These are phyloP conservation scores for Drosera capensis DNA, from an alignment of 148 eudicot species.

Conservation along the genomic window DNA sequence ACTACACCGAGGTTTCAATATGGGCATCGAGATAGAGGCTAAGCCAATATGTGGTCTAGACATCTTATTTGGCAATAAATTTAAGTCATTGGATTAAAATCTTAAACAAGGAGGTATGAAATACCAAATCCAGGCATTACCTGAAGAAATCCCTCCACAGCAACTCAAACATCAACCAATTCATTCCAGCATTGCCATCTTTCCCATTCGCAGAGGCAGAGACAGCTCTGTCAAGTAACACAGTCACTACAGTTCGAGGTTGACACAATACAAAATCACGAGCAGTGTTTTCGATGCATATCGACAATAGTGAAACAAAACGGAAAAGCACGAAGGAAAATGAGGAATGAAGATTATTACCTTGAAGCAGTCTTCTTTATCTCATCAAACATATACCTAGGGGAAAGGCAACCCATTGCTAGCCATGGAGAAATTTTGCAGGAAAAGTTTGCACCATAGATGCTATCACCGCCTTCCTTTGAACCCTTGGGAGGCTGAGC, in stretches of 20 bases:
- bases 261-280: background rate
- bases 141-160: constrained; percentile 99
- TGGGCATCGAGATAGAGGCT: too few relatives aligned
- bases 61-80: too few relatives aligned
- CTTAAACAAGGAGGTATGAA: background rate
- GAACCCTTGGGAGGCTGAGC: constrained; percentile 61
- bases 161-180: constrained; percentile 92
- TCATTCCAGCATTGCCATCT: constrained; percentile 66
- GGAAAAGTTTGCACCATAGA: constrained; percentile 89
- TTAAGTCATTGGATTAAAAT: background rate
- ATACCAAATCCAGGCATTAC: constrained; percentile 13
- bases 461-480: constrained; percentile 58
- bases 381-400: constrained; percentile 88
- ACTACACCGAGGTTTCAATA: too few relatives aligned
- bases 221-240: constrained; percentile 40
- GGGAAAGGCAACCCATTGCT: constrained; percentile 91
- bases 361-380: constrained; percentile 70
- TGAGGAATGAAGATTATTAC: constrained; percentile 15
- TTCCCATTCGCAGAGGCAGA: constrained; percentile 56
- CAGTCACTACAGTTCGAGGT: background rate
- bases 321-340: background rate
- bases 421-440: constrained; percentile 99
- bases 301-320: background rate
- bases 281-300: background rate
- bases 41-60: too few relatives aligned